Evolutionary conservation across 352 stramenopile species (phyloP), one percentile per base, ranked within the genome.

Genomic region (Pythium phragmiticola): DNA sequence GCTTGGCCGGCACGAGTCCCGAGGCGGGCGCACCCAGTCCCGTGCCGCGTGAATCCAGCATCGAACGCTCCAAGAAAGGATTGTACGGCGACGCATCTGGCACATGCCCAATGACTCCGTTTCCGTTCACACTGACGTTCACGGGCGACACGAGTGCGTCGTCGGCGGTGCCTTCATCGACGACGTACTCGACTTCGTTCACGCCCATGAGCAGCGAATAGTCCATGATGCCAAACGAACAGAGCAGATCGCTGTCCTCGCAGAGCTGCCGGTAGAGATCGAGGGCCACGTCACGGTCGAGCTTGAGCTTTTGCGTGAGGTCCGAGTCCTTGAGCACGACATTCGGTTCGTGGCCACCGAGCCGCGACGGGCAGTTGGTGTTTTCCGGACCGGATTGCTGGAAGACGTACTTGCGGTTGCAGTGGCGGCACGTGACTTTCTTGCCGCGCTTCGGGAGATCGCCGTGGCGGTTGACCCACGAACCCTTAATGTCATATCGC

Each of bases 401-500:
- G 89, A 66, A 84, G 94, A 8, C 75, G 80, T 91, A 89, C 57
- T 84, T 90, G 74, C 76, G 75, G 56, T 94, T 95, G 80, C 89
- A 96, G 63, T 95, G 86, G n/a, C 87, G 83, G 37, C 87, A 96
- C 42, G 86, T 94, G 16, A 94, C 84, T 46, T 94, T 90, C 72
- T 93, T 96, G 43, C 89, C 89, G 49, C 77, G 76, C 75, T 94
- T 94, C 0, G 87, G 85, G 30, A 91, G 85, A 48, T 94, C 84
- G 0, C 88, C 87, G 3, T 95, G 93, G 21, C 88, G 86, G 53
- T 95, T 84, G 9, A 93, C 79, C 88, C 89, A 97, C 5, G 84
- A 95, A 6, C 91, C 91, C 61, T 98, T 98, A 60, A 98, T 89
- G 58, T 98, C 91, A 54, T 97, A 98, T 34, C 86, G 76, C 4